These are phyloP conservation scores for Maudiozyma barnettii DNA, from an alignment of 805 yeast species.

Conservation along the genomic window DNA sequence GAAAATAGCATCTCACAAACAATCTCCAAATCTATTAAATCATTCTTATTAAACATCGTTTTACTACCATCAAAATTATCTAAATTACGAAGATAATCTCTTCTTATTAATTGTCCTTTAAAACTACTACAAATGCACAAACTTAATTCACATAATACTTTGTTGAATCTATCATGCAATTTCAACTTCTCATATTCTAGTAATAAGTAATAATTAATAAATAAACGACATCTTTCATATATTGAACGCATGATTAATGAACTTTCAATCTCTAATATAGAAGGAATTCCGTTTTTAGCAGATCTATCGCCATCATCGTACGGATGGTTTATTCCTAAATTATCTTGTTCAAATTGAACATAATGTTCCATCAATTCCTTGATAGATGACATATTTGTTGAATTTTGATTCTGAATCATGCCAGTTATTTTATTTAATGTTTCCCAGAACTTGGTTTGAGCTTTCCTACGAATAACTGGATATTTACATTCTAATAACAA, in stretches of 20 bases:
- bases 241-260: too few species aligned
- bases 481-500: background rate
- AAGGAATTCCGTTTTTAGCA: background rate
- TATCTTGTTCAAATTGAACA: too few species aligned
- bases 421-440: background rate
- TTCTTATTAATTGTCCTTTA: background rate
- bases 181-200: conserved; percentile 14
- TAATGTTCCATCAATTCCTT: background rate
- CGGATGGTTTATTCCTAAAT: background rate
- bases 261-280: too few species aligned
- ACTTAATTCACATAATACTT: background rate
- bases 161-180: conserved; percentile 6
- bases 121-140: background rate
- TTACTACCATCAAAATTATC: background rate
- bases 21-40: background rate
- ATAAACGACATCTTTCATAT: too few species aligned
- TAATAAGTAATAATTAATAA: conserved; percentile 13
- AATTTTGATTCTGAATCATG: background rate
- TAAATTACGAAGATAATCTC: background rate
- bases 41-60: background rate
- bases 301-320: background rate
- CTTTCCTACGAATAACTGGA: background rate
- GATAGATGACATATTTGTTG: background rate
- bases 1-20: background rate
- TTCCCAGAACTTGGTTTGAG: background rate